phyloP scores from a whole-genome alignment of 129 eudicot genomes.

The Centaurea solstitialis region DNA sequence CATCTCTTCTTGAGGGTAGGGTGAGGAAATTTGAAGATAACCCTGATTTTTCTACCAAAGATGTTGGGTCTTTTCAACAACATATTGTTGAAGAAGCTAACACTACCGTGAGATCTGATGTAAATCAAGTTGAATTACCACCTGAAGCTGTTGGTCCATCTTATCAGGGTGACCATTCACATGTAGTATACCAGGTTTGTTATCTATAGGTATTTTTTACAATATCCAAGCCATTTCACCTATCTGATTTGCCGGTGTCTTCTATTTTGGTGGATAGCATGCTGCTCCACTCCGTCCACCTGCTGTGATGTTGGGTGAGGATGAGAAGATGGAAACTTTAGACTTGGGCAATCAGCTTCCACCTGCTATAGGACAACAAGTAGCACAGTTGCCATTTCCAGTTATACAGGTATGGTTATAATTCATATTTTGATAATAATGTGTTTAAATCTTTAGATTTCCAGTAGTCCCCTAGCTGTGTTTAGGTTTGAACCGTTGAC shows the following conservation, averaged over 20 bases:
- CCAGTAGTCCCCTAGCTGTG: not conserved
- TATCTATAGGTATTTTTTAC: not conserved
- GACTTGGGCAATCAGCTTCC: slow-evolving; percentile 53
- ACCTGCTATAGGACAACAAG: slow-evolving; percentile 37
- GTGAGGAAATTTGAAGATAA: slow-evolving; percentile 61
- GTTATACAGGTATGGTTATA: slow-evolving; percentile 39
- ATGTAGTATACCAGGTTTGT: slow-evolving; percentile 43
- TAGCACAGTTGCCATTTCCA: slow-evolving; percentile 37
- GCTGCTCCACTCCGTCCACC: slow-evolving; percentile 39
- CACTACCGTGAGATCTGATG: slow-evolving; percentile 29
- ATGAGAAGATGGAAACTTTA: slow-evolving; percentile 45
- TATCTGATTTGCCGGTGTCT: not conserved
- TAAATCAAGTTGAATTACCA: slow-evolving; percentile 48
- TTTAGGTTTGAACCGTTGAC: not conserved
- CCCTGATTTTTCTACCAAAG: slow-evolving; percentile 67
- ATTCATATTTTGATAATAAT: not conserved
- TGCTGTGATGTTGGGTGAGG: slow-evolving; percentile 39
- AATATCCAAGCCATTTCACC: not conserved
- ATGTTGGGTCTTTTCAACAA: slow-evolving; percentile 35
- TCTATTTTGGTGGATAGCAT: slow-evolving; percentile 34
- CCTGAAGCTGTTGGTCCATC: slow-evolving; percentile 41
- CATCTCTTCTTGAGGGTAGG: slow-evolving; percentile 51
- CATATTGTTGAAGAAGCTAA: slow-evolving; percentile 37
- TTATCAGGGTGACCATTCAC: slow-evolving; percentile 47
- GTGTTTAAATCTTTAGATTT: not conserved